Evolutionary conservation across 768 basidiomycete genomes (phyloP), one percentile per base, ranked within the genome.

Genomic region (Xerocomus spinulosus): DNA sequence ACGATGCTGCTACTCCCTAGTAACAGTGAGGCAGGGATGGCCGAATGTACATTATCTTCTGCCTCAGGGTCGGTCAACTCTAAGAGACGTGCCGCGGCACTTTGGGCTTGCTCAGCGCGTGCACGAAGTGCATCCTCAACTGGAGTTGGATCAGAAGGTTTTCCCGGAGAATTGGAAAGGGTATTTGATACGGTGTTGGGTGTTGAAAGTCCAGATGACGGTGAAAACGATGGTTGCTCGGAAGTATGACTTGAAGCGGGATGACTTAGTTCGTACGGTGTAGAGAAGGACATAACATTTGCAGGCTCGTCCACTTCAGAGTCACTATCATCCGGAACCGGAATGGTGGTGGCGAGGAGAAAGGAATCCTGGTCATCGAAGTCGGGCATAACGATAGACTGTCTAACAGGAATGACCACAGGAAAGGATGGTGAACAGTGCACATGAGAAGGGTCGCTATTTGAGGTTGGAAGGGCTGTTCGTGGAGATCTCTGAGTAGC

Each of bases 51-150:
- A 46, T 68, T 61, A 45, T 65, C 71, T 42, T 81, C 82, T 12
- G 82, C 85, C 39, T 90, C 88, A 13, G 85, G 80, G 52, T 92
- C 88, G 12, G 89, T 85, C 14, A 95, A 75, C 64, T 96, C 94
- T 32, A 95, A 64, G 23, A 97, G 69, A 41, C 90, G 79, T 62
- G 91, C 85, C 1, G 94, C 94, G 8, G 92, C 89, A 61, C 90
- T 92, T 63, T 93, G 90, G 0, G 94, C 94, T 62, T 96, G 94
- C 56, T 89, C 88, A 2, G 94, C 93, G 44, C 89, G 80, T 3
- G 89, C 89, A 36, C 84, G 79, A 56, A 95, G 66, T 25, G 85
- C 91, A 61, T 95, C 93, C 59, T 94, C 92, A 4, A 93, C 72
- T 17, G 78, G 77, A 12, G 81, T 73, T 38, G 32, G 13, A 70